phyloP scores from a whole-genome alignment of 805 yeast species.

The Candida stauntonica region DNA sequence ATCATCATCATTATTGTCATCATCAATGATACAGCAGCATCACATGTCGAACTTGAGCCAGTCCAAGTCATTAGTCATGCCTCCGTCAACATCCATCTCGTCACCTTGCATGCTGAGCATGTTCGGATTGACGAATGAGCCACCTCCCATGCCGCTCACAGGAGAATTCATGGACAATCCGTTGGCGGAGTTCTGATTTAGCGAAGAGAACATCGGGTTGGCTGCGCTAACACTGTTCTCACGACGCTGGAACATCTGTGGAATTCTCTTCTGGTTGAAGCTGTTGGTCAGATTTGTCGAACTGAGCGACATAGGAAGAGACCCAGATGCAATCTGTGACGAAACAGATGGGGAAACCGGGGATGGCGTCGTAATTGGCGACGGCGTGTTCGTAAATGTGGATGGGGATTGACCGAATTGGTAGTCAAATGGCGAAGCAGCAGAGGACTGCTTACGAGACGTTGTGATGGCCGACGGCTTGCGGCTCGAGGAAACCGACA shows the following conservation, averaged over 20 bases:
- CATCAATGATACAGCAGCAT: neutral
- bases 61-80: constrained; percentile 24
- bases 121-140: constrained; percentile 14
- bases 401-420: constrained; percentile 18
- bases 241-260: constrained; percentile 22
- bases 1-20: neutral
- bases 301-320: constrained; percentile 19
- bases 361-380: constrained; percentile 25
- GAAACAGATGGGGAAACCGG: constrained; percentile 25
- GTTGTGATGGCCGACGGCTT: constrained; percentile 3
- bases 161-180: no score
- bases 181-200: no score
- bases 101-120: constrained; percentile 13
- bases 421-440: constrained; percentile 19
- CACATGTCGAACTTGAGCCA: constrained; percentile 29
- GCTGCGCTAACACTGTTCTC: constrained; percentile 6
- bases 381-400: constrained; percentile 21
- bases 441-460: constrained; percentile 5
- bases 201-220: constrained; percentile 1
- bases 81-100: constrained; percentile 18
- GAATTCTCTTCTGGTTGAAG: constrained; percentile 28
- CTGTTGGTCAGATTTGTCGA: constrained; percentile 25
- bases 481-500: neutral
- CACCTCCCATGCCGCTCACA: neutral
- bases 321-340: constrained; percentile 9